Evolutionary conservation across 805 yeast genomes (phyloP).

Genomic region (Barnettozyma wickerhamii): DNA sequence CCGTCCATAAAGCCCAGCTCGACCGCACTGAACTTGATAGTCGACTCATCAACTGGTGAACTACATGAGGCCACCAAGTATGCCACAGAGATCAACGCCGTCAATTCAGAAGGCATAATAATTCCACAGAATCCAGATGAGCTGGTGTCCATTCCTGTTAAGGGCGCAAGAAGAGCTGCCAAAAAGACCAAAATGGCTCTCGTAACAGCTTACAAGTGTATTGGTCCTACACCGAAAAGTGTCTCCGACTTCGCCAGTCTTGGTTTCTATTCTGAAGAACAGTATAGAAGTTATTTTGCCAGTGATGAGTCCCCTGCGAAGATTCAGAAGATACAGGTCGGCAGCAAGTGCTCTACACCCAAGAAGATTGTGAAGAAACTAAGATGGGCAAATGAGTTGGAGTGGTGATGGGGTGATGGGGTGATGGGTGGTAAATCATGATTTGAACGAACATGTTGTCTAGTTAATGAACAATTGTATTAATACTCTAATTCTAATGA

Average conservation of each 20-base stretch:
- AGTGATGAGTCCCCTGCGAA: conserved; percentile 13
- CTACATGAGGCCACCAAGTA: conserved; percentile 61
- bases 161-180: conserved; percentile 13
- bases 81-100: conserved; percentile 64
- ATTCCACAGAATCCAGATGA: conserved; percentile 55
- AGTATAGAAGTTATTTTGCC: conserved; percentile 13
- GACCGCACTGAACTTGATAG: conserved; percentile 38
- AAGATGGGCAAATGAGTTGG: conserved; percentile 23
- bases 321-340: conserved; percentile 6
- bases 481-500: no score
- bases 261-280: conserved; percentile 22
- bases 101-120: conserved; percentile 58
- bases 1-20: conserved; percentile 14
- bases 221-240: neutral
- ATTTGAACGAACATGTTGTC: no score
- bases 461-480: no score
- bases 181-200: conserved; percentile 17
- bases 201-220: conserved; percentile 15
- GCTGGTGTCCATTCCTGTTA: conserved; percentile 51
- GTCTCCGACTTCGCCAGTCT: conserved; percentile 1
- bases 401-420: conserved; percentile 14
- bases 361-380: conserved; percentile 12
- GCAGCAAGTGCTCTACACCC: neutral
- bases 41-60: conserved; percentile 58
- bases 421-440: no score